Percentiles rank a stretch among this genome's conserved stretches.
Conservation (phyloP, 2,329 filamentous ascomycete species). For the Cladophialophora carrionii region DNA sequence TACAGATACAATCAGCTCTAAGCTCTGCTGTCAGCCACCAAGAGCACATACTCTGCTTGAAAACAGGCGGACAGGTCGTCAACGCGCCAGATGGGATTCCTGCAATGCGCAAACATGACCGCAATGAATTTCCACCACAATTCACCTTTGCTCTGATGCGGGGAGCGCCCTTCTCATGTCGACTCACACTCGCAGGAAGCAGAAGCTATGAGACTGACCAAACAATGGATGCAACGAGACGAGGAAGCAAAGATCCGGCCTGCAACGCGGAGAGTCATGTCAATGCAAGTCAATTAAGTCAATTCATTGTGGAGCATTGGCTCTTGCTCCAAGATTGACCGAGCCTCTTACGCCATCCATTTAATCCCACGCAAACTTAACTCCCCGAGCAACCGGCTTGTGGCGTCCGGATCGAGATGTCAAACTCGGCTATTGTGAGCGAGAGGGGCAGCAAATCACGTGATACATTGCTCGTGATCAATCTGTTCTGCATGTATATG, state of each 20-base stretch:
- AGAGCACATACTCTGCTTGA: slow-evolving; percentile 55
- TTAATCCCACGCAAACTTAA: background rate
- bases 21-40: slow-evolving; percentile 1
- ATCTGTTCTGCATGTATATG: too few relatives aligned
- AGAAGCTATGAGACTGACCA: slow-evolving; percentile 7
- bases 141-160: slow-evolving; percentile 26
- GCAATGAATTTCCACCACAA: slow-evolving; percentile 25
- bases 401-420: too few relatives aligned
- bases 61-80: slow-evolving; percentile 68
- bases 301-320: background rate
- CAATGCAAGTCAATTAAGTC: background rate
- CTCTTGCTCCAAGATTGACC: slow-evolving; percentile 1
- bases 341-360: slow-evolving; percentile 6
- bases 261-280: background rate
- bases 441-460: too few relatives aligned
- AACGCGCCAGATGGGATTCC: slow-evolving; percentile 60
- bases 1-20: slow-evolving; percentile 17
- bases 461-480: too few relatives aligned
- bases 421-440: too few relatives aligned
- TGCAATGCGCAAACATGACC: slow-evolving; percentile 61
- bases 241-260: background rate
- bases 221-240: slow-evolving; percentile 1
- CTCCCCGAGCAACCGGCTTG: too few relatives aligned
- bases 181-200: slow-evolving; percentile 1
- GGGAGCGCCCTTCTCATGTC: slow-evolving; percentile 24